Evolutionary conservation across 2,329 filamentous ascomycete species (phyloP), one percentile per base, ranked within the genome.

Genomic region (Talaromyces sp.): DNA sequence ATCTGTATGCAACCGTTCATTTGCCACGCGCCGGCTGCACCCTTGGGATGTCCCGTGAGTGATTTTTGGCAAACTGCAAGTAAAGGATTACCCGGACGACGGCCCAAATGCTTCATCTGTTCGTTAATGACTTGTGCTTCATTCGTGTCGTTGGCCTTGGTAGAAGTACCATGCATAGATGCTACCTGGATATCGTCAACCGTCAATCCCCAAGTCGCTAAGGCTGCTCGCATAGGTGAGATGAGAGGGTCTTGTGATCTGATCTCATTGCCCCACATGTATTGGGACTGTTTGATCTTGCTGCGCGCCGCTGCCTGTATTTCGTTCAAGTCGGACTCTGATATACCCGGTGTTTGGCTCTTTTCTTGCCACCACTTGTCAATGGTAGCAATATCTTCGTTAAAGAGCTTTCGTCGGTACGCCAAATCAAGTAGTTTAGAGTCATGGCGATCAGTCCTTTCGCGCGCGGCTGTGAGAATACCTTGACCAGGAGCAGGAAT

Each of bases 21-120:
- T 94, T 98, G 98, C 93, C 94, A 99, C 58, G 94, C 95, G 84
- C 95, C 95, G 66, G 95, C 95, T 74, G 95, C 93, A 89, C 95
- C 95, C 88, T 99, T 99, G 74, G 95, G 94, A 78, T 99, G 95
- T 79, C 95, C 95, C 63, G 95, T 99, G 67, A 99, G 89, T 79
- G 96, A 98, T 82, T 99, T 99, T 82, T 99, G 62, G 31, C 41
- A 59, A 17, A 59, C 62, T 39, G 93, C 94, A 69, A 98, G 82
- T 15, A 98, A 84, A 31, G 94, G 93, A 75, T 99, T 99, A 73
- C 95, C 95, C 88, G 97, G 97, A 81, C 89, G 90, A 72, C 95
- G 91, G 70, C 95, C 95, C 61, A 99, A 89, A 77, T 99, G 95
- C 72, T 89, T 89, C 80, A 99, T 88, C 81, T 99, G 95, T 78